Conservation (phyloP, 176 grass and related monocot genomes). For the Aegilops tauschii region DNA sequence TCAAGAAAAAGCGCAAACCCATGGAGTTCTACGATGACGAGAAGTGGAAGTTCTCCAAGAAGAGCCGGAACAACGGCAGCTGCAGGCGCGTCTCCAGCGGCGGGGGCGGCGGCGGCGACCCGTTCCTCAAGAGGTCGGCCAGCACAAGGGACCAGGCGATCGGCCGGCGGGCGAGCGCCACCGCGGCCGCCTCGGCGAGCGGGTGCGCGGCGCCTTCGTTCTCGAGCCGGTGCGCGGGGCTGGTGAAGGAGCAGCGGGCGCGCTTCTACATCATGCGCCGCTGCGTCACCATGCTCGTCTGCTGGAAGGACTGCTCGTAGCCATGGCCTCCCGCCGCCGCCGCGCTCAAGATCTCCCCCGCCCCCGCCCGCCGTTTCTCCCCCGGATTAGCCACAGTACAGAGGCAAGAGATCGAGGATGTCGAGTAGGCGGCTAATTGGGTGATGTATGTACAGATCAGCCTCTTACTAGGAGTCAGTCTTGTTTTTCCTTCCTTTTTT, state of each 20-base stretch:
- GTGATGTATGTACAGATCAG: conserved; percentile 51
- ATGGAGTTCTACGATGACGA: conserved; percentile 85
- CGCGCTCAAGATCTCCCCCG: neutral
- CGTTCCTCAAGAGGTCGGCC: conserved; percentile 56
- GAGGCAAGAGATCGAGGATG: conserved; percentile 1
- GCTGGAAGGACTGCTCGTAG: conserved; percentile 85
- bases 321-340: neutral
- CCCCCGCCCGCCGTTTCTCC: neutral
- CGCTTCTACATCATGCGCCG: conserved; percentile 97
- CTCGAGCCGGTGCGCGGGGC: conserved; percentile 70
- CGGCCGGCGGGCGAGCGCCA: neutral
- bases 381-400: conserved; percentile 1
- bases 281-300: conserved; percentile 91
- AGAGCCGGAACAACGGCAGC: conserved; percentile 73
- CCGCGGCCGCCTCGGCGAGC: neutral
- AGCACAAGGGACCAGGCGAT: conserved; percentile 61
- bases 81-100: conserved; percentile 44
- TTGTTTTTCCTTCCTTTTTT: neutral
- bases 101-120: conserved; percentile 18
- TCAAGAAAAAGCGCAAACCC: conserved; percentile 6
- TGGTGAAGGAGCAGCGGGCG: conserved; percentile 91
- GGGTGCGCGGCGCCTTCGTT: conserved; percentile 48
- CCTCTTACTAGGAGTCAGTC: conserved; percentile 25
- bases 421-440: conserved; percentile 16
- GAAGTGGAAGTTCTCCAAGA: conserved; percentile 97